phyloP scores from a whole-genome alignment of 257 asterid genomes.

The Capsicum chinense region DNA sequence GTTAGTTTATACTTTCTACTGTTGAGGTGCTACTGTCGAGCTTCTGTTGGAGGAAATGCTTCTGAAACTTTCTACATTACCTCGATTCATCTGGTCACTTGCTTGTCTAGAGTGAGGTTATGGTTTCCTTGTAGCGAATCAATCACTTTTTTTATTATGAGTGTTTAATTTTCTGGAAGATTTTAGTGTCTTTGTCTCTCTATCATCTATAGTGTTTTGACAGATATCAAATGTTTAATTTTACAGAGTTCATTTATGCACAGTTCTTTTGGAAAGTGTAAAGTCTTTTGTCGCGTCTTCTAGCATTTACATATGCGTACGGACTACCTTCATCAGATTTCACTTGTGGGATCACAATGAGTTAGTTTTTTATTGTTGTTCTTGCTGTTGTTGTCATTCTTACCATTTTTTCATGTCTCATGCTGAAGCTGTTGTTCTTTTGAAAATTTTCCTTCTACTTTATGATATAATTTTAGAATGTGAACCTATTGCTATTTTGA shows the following conservation, averaged over 20 bases:
- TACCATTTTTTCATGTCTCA: constrained; percentile 11
- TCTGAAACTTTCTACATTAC: background rate
- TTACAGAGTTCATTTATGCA: background rate
- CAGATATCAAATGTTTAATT: constrained; percentile 5
- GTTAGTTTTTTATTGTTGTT: background rate
- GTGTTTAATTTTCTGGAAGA: background rate
- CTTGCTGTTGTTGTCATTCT: background rate
- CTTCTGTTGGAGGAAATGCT: constrained; percentile 13
- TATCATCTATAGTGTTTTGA: background rate
- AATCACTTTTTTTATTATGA: background rate
- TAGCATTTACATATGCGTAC: background rate
- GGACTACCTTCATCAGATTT: background rate
- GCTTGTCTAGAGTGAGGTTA: constrained; percentile 6
- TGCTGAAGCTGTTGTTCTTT: background rate
- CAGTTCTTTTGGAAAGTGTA: background rate
- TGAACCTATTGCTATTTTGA: background rate
- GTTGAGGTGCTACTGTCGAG: constrained; percentile 2
- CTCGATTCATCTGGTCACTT: background rate
- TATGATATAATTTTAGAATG: background rate
- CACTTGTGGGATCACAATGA: background rate
- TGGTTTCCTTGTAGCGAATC: constrained; percentile 4
- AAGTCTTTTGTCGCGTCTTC: constrained; percentile 2
- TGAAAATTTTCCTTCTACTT: background rate
- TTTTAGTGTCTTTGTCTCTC: background rate
- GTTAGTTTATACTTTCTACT: background rate